Percentiles rank a stretch among this genome's conserved stretches.
Evolutionary conservation across 2,329 filamentous ascomycete genomes (phyloP).

Genomic region (Cytospora paraplurivora): DNA sequence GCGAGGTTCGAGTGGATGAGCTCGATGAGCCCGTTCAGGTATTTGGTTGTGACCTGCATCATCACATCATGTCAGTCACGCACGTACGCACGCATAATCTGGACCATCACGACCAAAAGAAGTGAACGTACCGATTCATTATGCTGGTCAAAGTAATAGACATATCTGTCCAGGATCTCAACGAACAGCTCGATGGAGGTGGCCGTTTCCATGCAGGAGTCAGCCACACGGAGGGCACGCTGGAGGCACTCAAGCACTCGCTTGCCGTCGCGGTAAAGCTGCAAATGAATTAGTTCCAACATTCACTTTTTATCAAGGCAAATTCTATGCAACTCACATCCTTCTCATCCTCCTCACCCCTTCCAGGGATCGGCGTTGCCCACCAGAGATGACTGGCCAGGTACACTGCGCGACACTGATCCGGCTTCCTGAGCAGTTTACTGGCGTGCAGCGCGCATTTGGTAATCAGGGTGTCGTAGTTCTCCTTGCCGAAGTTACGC

Average conservation of each 20-base stretch:
- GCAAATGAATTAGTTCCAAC: conserved; percentile 13
- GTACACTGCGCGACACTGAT: conserved; percentile 96
- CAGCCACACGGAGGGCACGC: conserved; percentile 89
- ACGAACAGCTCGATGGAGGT: conserved; percentile 98
- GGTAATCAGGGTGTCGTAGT: conserved; percentile 97
- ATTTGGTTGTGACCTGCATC: conserved; percentile 81
- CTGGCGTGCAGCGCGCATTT: conserved; percentile 96
- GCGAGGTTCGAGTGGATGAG: conserved; percentile 95
- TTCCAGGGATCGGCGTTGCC: conserved; percentile 80
- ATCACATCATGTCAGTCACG: conserved; percentile 8
- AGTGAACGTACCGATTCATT: conserved; percentile 78
- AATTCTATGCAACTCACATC: conserved; percentile 58
- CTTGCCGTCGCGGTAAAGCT: conserved; percentile 97
- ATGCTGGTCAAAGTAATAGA: conserved; percentile 99
- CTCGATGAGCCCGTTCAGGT: conserved; percentile 96
- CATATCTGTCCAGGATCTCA: conserved; percentile 96
- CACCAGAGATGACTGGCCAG: conserved; percentile 97
- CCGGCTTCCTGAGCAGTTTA: conserved; percentile 95
- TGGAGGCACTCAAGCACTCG: conserved; percentile 95
- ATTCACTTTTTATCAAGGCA: background rate
- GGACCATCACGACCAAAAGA: background rate
- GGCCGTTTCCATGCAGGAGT: conserved; percentile 98
- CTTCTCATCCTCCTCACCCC: conserved; percentile 78
- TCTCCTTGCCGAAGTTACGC: conserved; percentile 90
- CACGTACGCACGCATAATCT: no score